Percentiles rank a stretch among this genome's conserved stretches.
Conservation (phyloP, 2,329 filamentous ascomycete species). For the Cryphonectria naterciae region DNA sequence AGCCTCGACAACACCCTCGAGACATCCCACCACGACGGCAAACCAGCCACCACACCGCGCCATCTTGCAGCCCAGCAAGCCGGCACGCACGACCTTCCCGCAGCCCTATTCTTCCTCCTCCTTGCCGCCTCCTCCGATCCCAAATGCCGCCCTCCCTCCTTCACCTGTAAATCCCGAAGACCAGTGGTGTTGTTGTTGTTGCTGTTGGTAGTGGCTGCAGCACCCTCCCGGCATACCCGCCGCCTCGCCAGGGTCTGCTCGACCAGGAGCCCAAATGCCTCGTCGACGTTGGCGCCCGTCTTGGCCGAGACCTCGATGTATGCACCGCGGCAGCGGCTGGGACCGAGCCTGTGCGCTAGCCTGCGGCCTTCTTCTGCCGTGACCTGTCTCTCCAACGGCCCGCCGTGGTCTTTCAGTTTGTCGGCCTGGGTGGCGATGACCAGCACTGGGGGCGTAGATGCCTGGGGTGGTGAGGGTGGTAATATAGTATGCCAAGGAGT, state of each 20-base stretch:
- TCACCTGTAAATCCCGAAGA: background rate
- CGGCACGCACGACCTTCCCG: slow-evolving; percentile 15
- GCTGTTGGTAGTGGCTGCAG: background rate
- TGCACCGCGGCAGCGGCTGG: slow-evolving; percentile 4
- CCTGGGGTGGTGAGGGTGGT: background rate
- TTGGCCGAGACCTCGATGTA: slow-evolving; percentile 26
- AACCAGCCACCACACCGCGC: background rate
- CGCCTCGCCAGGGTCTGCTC: slow-evolving; percentile 23
- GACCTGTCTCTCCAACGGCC: slow-evolving; percentile 17
- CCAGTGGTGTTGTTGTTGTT: too few relatives aligned
- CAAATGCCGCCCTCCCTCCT: background rate
- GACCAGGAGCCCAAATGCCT: slow-evolving; percentile 21
- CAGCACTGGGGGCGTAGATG: slow-evolving; percentile 16
- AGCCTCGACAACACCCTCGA: slow-evolving; percentile 2
- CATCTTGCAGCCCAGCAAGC: slow-evolving; percentile 1
- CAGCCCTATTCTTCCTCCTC: background rate
- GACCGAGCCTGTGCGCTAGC: slow-evolving; percentile 23
- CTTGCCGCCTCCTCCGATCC: background rate
- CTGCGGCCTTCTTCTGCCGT: slow-evolving; percentile 13
- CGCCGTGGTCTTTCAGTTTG: slow-evolving; percentile 16
- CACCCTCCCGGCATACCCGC: background rate
- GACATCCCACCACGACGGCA: slow-evolving; percentile 12
- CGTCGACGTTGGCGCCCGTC: slow-evolving; percentile 24
- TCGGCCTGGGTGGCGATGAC: slow-evolving; percentile 22
- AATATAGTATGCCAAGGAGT: background rate